phyloP scores from a whole-genome alignment of 495 filamentous ascomycete genomes.

The Penicillium pulvis region DNA sequence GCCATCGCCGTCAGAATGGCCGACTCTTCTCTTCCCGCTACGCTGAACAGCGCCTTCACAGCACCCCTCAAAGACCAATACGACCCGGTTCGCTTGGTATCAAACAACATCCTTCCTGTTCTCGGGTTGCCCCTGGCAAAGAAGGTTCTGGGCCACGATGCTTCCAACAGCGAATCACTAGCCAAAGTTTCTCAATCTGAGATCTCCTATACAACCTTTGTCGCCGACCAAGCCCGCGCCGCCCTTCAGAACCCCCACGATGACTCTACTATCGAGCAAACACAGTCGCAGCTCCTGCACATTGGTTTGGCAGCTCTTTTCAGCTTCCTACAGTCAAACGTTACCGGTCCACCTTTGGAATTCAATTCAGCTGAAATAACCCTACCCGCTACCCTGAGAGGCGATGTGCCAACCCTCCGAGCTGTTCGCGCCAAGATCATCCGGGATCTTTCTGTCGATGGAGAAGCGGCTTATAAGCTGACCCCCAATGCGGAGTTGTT shows the following conservation, averaged over 20 bases:
- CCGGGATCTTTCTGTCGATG: constrained; percentile 72
- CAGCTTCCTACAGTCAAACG: constrained; percentile 87
- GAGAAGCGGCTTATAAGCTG: constrained; percentile 81
- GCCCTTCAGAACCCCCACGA: constrained; percentile 24
- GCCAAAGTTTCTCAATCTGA: constrained; percentile 30
- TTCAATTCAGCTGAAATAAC: constrained; percentile 56
- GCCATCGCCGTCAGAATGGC: constrained; percentile 30
- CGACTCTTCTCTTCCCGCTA: constrained; percentile 31
- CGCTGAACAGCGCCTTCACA: constrained; percentile 39
- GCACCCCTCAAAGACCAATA: constrained; percentile 33
- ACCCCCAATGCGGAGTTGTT: constrained; percentile 84
- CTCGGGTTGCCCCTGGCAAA: constrained; percentile 43
- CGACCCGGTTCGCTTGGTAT: constrained; percentile 41
- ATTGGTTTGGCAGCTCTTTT: constrained; percentile 73
- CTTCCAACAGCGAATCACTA: constrained; percentile 26
- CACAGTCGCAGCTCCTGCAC: constrained; percentile 49
- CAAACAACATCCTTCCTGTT: constrained; percentile 37
- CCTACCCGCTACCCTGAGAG: constrained; percentile 49
- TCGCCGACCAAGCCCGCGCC: constrained; percentile 34
- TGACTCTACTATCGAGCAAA: constrained; percentile 34
- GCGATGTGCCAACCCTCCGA: constrained; percentile 29
- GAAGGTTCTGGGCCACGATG: constrained; percentile 36
- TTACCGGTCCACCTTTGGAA: constrained; percentile 80
- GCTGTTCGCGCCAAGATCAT: constrained; percentile 57
- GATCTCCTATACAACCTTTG: constrained; percentile 40